phyloP scores from a whole-genome alignment of 495 filamentous ascomycete genomes.

The Podospora tetraspora region DNA sequence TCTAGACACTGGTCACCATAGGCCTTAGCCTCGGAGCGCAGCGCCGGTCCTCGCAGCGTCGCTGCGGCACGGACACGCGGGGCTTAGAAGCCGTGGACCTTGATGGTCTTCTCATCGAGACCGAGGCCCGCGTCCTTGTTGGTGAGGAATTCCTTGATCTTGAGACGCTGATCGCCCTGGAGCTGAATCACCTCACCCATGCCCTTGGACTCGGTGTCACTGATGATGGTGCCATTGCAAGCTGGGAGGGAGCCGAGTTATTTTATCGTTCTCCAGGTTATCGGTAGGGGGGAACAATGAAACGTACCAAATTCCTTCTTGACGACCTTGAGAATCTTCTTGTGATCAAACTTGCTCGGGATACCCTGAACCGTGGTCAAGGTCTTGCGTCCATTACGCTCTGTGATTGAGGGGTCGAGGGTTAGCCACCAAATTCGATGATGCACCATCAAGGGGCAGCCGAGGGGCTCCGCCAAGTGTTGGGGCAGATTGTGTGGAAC shows the following conservation, averaged over 20 bases:
- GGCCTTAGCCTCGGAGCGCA: conserved; percentile 12
- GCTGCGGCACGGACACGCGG: conserved; percentile 32
- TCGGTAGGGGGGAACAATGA: neutral
- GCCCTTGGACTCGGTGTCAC: conserved; percentile 63
- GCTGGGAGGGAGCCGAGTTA: conserved; percentile 44
- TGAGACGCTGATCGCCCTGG: conserved; percentile 97
- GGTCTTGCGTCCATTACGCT: conserved; percentile 99
- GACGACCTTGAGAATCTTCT: conserved; percentile 99
- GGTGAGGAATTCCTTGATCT: conserved; percentile 94
- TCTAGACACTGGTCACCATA: conserved; percentile 10
- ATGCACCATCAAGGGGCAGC: neutral
- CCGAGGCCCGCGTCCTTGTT: conserved; percentile 90
- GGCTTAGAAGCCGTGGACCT: conserved; percentile 80
- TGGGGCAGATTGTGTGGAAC: neutral
- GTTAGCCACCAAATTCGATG: conserved; percentile 15
- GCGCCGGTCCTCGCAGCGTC: conserved; percentile 16
- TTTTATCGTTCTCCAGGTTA: neutral
- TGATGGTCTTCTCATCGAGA: conserved; percentile 94
- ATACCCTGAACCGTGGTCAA: conserved; percentile 98
- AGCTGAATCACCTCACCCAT: conserved; percentile 99
- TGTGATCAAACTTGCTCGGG: conserved; percentile 96
- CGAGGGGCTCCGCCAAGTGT: conserved; percentile 6
- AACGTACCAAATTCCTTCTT: conserved; percentile 97
- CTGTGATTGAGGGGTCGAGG: conserved; percentile 39
- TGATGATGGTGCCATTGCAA: conserved; percentile 99